Conservation (phyloP, 345 rosid species). For the Acer negundo region DNA sequence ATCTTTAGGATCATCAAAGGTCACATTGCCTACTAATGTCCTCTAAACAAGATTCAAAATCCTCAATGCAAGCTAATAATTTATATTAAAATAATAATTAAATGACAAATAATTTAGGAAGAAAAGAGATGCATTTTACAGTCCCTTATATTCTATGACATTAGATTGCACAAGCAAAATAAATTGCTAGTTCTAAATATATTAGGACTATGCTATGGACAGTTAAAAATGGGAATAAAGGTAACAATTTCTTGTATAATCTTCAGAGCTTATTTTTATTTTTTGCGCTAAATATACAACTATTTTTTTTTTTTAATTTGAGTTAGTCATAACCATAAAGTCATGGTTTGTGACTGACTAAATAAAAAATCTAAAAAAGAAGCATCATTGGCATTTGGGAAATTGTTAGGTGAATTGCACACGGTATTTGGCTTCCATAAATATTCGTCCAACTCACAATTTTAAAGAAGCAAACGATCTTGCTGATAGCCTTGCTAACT, state of each 20-base stretch:
- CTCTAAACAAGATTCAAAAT: background rate
- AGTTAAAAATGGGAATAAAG: background rate
- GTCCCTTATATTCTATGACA: background rate
- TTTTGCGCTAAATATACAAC: too few relatives aligned
- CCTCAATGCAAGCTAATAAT: background rate
- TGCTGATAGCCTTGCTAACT: background rate
- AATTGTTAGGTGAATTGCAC: background rate
- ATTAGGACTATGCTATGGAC: background rate
- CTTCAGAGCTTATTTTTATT: background rate
- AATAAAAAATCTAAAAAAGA: too few relatives aligned
- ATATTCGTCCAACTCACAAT: too few relatives aligned
- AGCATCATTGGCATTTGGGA: background rate
- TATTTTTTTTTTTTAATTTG: background rate
- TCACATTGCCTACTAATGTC: background rate
- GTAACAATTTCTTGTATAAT: background rate
- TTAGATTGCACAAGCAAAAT: background rate
- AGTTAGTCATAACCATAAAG: background rate
- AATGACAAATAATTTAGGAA: background rate
- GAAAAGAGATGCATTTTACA: background rate
- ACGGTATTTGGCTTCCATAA: background rate
- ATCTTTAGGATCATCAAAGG: background rate
- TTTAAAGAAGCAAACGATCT: background rate
- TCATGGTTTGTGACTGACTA: background rate
- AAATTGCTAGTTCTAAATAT: background rate
- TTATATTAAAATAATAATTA: background rate